These are phyloP conservation scores for Acacia pycnantha DNA, from an alignment of 331 rosid species.

Conservation along the genomic window DNA sequence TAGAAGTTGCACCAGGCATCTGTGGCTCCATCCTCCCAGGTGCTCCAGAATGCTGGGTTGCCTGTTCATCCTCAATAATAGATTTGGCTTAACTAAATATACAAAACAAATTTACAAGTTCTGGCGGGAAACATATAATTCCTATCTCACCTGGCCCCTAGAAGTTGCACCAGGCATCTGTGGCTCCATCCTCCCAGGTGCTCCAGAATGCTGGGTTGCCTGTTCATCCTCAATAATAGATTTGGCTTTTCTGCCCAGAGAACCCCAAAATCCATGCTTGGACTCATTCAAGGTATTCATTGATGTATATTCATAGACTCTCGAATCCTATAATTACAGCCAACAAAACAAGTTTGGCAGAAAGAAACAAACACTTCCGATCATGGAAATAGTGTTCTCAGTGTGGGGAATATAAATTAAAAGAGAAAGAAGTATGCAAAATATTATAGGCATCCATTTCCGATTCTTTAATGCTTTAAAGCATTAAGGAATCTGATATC, in stretches of 20 bases:
- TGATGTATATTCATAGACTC: constrained; percentile 69
- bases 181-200: constrained; percentile 41
- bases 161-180: constrained; percentile 47
- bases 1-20: too few species aligned
- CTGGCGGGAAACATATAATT: neutral
- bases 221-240: constrained; percentile 79
- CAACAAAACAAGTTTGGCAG: neutral
- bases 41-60: too few species aligned
- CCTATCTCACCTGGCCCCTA: constrained; percentile 64
- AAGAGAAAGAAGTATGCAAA: neutral
- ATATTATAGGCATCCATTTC: neutral
- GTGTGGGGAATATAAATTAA: neutral
- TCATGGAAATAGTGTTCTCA: neutral
- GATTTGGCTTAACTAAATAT: too few species aligned
- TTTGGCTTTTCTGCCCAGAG: constrained; percentile 87
- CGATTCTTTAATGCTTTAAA: neutral
- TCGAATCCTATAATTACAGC: constrained; percentile 51
- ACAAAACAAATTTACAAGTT: neutral
- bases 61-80: too few species aligned
- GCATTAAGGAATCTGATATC: neutral
- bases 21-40: too few species aligned
- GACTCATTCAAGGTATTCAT: constrained; percentile 73
- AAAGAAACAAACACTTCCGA: neutral
- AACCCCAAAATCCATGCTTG: constrained; percentile 93
- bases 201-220: constrained; percentile 43